Evolutionary conservation across 2,329 filamentous ascomycete species (phyloP).

Genomic region (Cercospora beticola): DNA sequence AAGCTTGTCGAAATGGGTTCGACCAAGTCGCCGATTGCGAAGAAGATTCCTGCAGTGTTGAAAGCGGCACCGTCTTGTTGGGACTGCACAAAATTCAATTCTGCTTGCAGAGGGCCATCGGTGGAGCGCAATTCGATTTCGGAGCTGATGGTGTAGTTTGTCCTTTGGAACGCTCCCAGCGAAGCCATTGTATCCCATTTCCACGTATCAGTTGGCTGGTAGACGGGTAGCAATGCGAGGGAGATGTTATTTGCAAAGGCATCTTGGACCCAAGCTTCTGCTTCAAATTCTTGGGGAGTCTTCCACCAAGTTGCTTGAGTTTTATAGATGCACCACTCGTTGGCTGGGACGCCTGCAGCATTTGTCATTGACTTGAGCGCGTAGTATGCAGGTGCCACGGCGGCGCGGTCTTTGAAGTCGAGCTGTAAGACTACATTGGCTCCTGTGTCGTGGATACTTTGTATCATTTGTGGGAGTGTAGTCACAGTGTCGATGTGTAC

Average conservation of each 20-base stretch:
- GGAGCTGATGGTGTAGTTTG: background rate
- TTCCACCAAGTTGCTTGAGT: background rate
- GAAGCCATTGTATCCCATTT: background rate
- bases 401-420: slow-evolving; percentile 24
- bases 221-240: background rate
- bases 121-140: background rate
- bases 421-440: slow-evolving; percentile 25
- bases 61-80: background rate
- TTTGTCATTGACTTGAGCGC: slow-evolving; percentile 11
- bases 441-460: slow-evolving; percentile 22
- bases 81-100: background rate
- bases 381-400: slow-evolving; percentile 26
- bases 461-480: slow-evolving; percentile 16
- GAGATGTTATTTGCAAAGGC: background rate
- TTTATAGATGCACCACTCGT: background rate
- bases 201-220: background rate
- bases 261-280: background rate
- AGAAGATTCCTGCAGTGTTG: background rate
- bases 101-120: background rate
- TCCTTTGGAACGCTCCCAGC: background rate
- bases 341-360: background rate
- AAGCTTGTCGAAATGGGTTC: background rate
- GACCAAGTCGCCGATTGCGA: background rate
- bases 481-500: background rate
- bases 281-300: background rate